A percentile compares a stretch with the other conserved stretches of the same genome.
These are phyloP conservation scores for Boechera stricta DNA, from an alignment of 345 rosid species.

Conservation along the genomic window DNA sequence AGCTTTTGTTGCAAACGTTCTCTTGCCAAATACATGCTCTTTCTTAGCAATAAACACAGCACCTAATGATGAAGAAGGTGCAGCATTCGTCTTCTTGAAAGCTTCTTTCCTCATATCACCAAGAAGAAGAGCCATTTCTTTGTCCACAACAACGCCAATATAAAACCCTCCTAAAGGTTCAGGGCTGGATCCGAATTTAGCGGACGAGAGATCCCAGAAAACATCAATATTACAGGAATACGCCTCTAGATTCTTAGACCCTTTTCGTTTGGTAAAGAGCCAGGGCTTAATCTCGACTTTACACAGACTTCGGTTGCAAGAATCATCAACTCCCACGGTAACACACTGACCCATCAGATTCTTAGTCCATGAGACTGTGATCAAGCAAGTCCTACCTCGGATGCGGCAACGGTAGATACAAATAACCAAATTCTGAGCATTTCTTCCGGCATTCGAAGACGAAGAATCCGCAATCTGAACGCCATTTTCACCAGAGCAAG, in stretches of 20 bases:
- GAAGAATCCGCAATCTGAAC: conserved; percentile 88
- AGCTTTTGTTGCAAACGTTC: conserved; percentile 67
- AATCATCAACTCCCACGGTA: conserved; percentile 74
- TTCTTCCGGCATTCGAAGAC: conserved; percentile 60
- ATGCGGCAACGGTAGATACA: conserved; percentile 78
- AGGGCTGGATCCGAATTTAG: conserved; percentile 86
- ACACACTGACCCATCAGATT: conserved; percentile 93
- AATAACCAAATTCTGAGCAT: conserved; percentile 75
- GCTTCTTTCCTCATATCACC: conserved; percentile 96
- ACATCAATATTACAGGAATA: conserved; percentile 69
- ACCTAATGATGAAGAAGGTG: conserved; percentile 47
- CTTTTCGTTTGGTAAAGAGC: conserved; percentile 91
- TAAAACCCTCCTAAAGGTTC: conserved; percentile 89
- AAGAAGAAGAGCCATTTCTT: conserved; percentile 77
- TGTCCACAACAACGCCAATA: conserved; percentile 71
- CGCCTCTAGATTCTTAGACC: conserved; percentile 81
- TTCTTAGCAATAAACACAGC: conserved; percentile 72
- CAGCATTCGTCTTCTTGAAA: conserved; percentile 66
- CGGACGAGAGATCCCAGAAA: conserved; percentile 86
- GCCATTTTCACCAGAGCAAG: conserved; percentile 95
- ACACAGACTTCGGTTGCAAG: conserved; percentile 76
- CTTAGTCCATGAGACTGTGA: conserved; percentile 85
- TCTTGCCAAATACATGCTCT: conserved; percentile 86
- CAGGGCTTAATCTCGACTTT: conserved; percentile 95
- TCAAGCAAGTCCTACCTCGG: conserved; percentile 66